Base-by-base conservation (phyloP, 2,329 filamentous ascomycete genomes). In the Clonostachys rosea region DNA sequence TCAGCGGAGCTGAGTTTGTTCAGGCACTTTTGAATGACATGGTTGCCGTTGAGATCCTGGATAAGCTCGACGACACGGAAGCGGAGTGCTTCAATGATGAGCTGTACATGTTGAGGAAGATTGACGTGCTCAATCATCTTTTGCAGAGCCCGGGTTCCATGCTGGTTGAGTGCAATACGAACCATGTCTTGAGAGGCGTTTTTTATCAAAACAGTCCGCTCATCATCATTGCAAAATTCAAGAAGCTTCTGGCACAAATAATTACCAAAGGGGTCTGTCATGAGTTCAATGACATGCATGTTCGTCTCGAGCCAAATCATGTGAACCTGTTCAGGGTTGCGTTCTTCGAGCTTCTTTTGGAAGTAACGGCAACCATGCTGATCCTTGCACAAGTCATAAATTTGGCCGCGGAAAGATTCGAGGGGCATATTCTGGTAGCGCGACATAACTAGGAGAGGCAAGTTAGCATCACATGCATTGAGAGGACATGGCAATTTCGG, bases 81-180 rank as follows among this genome's bases (percentile, higher is more conserved):
- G 53, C 85, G 81, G 44, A 99, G 79, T 13, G 94, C 89, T 47
- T 87, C 77, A 54, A 95, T 95, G 64, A 99, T 94, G 55, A 89
- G 86, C 56, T 87, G 78, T 44, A 92, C 87, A 69, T 99, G 94
- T 60, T 87, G 84, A 4, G 84, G 78, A 24, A 89, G 95, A 45
- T 86, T 88, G 60, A 99, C 89, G 64, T 89, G 95, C 69, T 99
- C 94, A 55, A 99, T 99, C 94, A 99, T 99, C 79, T 97, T 99
- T 73, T 99, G 94, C 49, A 99, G 73, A 52, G 94, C 94, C 46
- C 94, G 85, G 49, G 94, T 99, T 56, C 94, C 94, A 65, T 99
- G 94, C 71, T 96, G 92, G 69, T 99, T 97, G 50, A 97, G 75
- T 24, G 94, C 94, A 61, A 99, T 96, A 58, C 86, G 86, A 20